Base-by-base conservation (phyloP, 805 yeast genomes). In the Kuraishia capsulata region DNA sequence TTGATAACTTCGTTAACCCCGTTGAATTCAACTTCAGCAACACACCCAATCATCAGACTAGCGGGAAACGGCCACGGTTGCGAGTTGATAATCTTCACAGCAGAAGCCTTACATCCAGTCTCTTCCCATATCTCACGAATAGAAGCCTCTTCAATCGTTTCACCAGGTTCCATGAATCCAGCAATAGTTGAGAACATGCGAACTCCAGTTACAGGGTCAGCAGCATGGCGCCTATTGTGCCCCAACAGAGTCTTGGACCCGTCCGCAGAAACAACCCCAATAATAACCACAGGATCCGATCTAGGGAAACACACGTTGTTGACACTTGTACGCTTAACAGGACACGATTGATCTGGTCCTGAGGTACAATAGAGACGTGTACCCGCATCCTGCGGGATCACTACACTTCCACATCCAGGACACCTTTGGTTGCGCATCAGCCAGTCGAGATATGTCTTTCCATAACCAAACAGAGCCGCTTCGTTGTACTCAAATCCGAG, bases 61-160 rank as follows among this genome's bases (percentile, higher is more conserved):
- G 86, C 88, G 1, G 97, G 97, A 58, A 79, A 90, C 14, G 98
- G 98, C 98, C 98, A 90, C 3, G 98, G 97, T 61, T 90, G 97
- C 10, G 92, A 74, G 49, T 77, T 67, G 18, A 81, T 60, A 38
- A 90, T 69, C 37, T 67, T 59, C 21, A 90, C 81, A 21, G 69
- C 57, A 3, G 59, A 46, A 38, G 77, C 78, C 38, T 61, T 68
- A 26, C 87, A 82, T 5, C 98, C 98, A 4, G 97, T 81, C 58
- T 90, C 98, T 56, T 90, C 98, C 87, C 92, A 89, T 23, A 85
- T 81, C 57, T 90, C 98, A 45, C 98, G 67, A 33, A 79, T 65
- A 18, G 90, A 83, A 10, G 96, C 92, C 35, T 76, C 80, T 58
- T 90, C 97, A 17, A 90, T 77, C 2, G 94, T 77, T 62, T 90